These are phyloP conservation scores for Andalucia godoyi DNA, from an alignment of 78 protist species.

Conservation along the genomic window DNA sequence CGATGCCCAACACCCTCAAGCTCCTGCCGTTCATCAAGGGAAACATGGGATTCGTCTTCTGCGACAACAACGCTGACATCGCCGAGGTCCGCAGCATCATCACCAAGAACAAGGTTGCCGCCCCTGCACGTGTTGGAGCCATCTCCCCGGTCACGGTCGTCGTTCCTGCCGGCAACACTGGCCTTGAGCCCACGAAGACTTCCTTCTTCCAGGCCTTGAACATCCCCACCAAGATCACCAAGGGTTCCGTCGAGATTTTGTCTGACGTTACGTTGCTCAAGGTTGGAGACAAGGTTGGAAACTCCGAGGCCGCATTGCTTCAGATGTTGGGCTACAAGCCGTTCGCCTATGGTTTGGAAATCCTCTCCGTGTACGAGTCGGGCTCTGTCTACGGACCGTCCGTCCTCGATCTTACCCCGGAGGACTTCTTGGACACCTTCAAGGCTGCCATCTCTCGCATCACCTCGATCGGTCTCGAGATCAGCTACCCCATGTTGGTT, in stretches of 20 bases:
- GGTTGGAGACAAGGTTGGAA: constrained; percentile 85
- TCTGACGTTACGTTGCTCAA: constrained; percentile 68
- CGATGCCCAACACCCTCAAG: constrained; percentile 29
- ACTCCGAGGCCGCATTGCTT: constrained; percentile 94
- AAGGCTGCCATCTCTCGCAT: constrained; percentile 53
- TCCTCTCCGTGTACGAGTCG: constrained; percentile 64
- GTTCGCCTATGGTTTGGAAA: constrained; percentile 86
- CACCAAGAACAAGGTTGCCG: constrained; percentile 45
- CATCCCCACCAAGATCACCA: constrained; percentile 95
- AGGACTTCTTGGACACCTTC: constrained; percentile 46
- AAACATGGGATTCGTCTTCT: constrained; percentile 94
- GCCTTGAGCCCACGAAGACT: constrained; percentile 94
- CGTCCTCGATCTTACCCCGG: constrained; percentile 83
- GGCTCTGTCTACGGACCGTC: constrained; percentile 77
- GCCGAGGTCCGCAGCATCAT: constrained; percentile 42
- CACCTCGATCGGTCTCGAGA: constrained; percentile 79
- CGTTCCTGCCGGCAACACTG: constrained; percentile 92
- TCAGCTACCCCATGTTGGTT: constrained; percentile 78
- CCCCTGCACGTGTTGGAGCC: constrained; percentile 95
- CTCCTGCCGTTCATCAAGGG: constrained; percentile 28
- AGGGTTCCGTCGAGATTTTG: constrained; percentile 93
- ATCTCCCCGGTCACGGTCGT: constrained; percentile 81
- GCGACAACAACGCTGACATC: constrained; percentile 52
- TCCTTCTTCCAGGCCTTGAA: constrained; percentile 97
- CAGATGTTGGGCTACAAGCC: constrained; percentile 93